A percentile compares a stretch with the other conserved stretches of the same genome.
Evolutionary conservation across 768 basidiomycete genomes (phyloP).

Genomic region (Polyporus arcularius): DNA sequence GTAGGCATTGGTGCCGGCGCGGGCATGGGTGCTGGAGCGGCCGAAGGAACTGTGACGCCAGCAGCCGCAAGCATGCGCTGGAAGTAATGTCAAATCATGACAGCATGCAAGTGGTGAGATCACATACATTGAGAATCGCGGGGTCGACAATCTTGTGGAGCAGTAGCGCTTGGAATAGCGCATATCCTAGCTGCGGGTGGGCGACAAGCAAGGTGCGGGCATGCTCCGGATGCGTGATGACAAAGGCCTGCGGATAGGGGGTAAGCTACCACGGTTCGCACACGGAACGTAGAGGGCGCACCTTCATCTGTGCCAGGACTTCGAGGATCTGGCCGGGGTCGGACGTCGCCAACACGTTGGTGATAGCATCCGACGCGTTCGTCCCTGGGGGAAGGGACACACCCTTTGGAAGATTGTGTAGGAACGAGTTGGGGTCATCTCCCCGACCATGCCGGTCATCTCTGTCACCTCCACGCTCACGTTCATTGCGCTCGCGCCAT

Average conservation of each 20-base stretch:
- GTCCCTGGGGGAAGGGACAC: slow-evolving; percentile 70
- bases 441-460: slow-evolving; percentile 9
- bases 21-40: slow-evolving; percentile 18
- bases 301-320: slow-evolving; percentile 98
- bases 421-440: slow-evolving; percentile 43
- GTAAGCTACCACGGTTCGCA: background rate
- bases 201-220: slow-evolving; percentile 75
- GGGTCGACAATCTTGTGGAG: slow-evolving; percentile 93
- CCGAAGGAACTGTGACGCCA: slow-evolving; percentile 16
- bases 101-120: background rate
- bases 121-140: slow-evolving; percentile 70
- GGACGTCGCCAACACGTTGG: slow-evolving; percentile 81
- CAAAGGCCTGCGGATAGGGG: slow-evolving; percentile 66
- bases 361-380: slow-evolving; percentile 80
- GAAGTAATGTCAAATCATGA: background rate
- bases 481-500: slow-evolving; percentile 52
- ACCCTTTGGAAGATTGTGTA: slow-evolving; percentile 74
- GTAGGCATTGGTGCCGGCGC: slow-evolving; percentile 14
- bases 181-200: slow-evolving; percentile 94
- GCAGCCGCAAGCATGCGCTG: slow-evolving; percentile 55
- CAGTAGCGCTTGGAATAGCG: slow-evolving; percentile 91
- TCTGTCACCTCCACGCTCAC: slow-evolving; percentile 25
- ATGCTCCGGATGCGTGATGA: slow-evolving; percentile 89
- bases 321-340: slow-evolving; percentile 86
- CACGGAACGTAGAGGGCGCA: slow-evolving; percentile 38